Base-by-base conservation (phyloP, 2,329 filamentous ascomycete species). In the Periconia sp. region DNA sequence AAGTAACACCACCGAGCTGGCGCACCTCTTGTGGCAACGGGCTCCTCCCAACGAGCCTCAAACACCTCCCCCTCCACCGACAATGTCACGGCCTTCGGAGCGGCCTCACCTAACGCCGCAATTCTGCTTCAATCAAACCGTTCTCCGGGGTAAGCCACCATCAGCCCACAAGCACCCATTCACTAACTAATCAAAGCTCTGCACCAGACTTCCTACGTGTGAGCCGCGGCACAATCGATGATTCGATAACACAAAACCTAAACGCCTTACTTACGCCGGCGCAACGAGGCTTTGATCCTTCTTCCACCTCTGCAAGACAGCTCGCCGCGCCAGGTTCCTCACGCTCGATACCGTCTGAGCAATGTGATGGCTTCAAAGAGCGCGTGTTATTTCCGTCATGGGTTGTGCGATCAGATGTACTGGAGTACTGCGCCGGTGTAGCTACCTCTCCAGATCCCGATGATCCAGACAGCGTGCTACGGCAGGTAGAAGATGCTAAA, bases 231-330 rank as follows among this genome's bases (percentile, higher is more conserved):
- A 83, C 88, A 34, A 86, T 96, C 62, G 94, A 99, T 72, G 94
- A 99, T 72, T 90, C 88, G 31, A 97, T 99, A 63, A 84, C 85
- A 1, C 92, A 96, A 64, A 92, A 95, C 61, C 83, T 99, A 48
- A 97, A 97, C 75, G 89, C 90, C 1, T 81, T 97, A 25, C 75
- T 89, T 31, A 92, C 87, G 1, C 92, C 92, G 0, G 80, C 88
- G 10, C 75, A 78, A 31, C 71, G 73, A 26, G 83, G 84, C 12
- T 97, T 96, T 71, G 87, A 96, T 65, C 88, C 92, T 1, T 74
- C 79, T 0, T 92, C 89, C 1, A 95, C 90, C 1, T 81, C 85
- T 1, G 74, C 80, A 11, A 82, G 86, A 37, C 75, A 77, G 17
- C 75, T 81, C 2, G 73, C 78, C 28, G 72, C 81, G 0, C 59